Evolutionary conservation across 2,329 filamentous ascomycete genomes (phyloP), one percentile per base, ranked within the genome.

Genomic region (Helminthosporium solani): DNA sequence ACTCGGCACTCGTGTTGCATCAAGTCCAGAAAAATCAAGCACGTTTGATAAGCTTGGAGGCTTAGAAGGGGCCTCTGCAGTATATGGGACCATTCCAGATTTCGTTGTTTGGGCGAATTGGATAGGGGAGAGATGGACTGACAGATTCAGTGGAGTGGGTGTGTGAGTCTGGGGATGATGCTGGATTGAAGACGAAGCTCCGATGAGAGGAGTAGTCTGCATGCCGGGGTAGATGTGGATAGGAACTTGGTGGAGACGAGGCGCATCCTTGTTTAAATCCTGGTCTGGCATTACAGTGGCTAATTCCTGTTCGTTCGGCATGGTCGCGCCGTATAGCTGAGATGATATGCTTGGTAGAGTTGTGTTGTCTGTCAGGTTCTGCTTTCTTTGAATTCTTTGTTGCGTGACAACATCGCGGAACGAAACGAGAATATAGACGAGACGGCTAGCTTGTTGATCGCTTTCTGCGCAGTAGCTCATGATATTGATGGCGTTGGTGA

Each of bases 381-480:
- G 60, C 42, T 57, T 64, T 8, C 62, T 50, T 6, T 61, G 54
- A 23, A 58, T 44, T 7, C 61, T 53, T 43, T 72, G 66, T 19
- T 64, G 54, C 1, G 46, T 27, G 2, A 73, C 67, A 5, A 70
- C 70, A 18, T 72, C 69, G 23, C 65, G 60, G 51, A 73, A 73
- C 0, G 67, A 54, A 38, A 53, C 61, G 7, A 73, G 53, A 14
- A 73, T 70, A 40, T 70, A 68, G 6, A 70, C 58, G 11, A 71
- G 56, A 2, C 68, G 64, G 23, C 52, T 66, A 14, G 71, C 70
- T 56, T 73, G 70, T 40, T 65, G 67, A 43, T 73, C 71, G 50
- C 60, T 67, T 47, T 73, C 68, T 0, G 58, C 68, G 36, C 67
- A 73, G 41, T 73, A 73, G 19, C 57, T 61, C 66, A 73, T 70